Evolutionary conservation across 2,329 filamentous ascomycete species (phyloP).

Genomic region (Exserohilum rostratum): DNA sequence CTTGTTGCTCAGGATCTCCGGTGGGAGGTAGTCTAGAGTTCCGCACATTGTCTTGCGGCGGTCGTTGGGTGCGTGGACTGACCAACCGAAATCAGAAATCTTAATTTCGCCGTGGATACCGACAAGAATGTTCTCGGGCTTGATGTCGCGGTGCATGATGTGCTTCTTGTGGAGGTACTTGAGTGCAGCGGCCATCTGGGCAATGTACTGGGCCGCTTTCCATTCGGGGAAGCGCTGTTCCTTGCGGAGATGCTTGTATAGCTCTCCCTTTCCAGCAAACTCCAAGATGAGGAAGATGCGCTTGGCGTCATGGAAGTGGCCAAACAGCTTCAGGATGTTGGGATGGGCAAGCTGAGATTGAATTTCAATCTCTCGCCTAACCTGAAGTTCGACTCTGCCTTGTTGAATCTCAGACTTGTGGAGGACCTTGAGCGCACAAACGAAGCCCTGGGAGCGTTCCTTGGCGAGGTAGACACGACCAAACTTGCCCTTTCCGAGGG

Average conservation of each 20-base stretch:
- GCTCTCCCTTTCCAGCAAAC: slow-evolving; percentile 82
- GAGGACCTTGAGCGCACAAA: slow-evolving; percentile 84
- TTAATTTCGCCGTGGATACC: slow-evolving; percentile 98
- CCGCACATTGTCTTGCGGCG: slow-evolving; percentile 94
- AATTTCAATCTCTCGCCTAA: slow-evolving; percentile 86
- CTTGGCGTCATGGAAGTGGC: slow-evolving; percentile 88
- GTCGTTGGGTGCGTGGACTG: slow-evolving; percentile 95
- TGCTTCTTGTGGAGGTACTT: slow-evolving; percentile 95
- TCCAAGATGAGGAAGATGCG: slow-evolving; percentile 87
- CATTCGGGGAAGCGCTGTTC: slow-evolving; percentile 82
- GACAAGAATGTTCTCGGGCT: slow-evolving; percentile 95
- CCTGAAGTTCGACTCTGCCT: slow-evolving; percentile 83
- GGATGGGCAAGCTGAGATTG: slow-evolving; percentile 86
- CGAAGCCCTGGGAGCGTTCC: slow-evolving; percentile 78
- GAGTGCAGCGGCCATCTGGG: slow-evolving; percentile 87
- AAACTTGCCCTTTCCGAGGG: slow-evolving; percentile 86
- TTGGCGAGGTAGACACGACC: slow-evolving; percentile 84
- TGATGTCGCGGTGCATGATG: slow-evolving; percentile 96
- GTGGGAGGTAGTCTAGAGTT: slow-evolving; percentile 94
- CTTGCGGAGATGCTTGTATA: slow-evolving; percentile 84
- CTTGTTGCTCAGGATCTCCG: slow-evolving; percentile 92
- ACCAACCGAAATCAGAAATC: slow-evolving; percentile 98
- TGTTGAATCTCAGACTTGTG: slow-evolving; percentile 84
- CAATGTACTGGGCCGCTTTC: slow-evolving; percentile 85
- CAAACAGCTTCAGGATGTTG: slow-evolving; percentile 82